Conservation (phyloP, 108 stramenopile species). For the Aurantiochytrium sp. region DNA sequence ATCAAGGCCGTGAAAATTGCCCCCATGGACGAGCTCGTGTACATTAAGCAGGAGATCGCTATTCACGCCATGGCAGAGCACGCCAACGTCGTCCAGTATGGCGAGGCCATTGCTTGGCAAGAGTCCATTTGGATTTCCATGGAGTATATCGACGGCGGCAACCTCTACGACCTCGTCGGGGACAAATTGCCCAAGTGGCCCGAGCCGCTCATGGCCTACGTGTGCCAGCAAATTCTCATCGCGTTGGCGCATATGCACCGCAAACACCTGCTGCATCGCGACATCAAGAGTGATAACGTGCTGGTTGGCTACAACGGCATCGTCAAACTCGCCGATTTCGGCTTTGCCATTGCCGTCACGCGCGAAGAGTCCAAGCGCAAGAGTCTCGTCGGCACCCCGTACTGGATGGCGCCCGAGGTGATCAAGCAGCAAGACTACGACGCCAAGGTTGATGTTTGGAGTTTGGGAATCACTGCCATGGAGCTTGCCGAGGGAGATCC, state of each 20-base stretch:
- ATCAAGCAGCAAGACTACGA: slow-evolving; percentile 55
- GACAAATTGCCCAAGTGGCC: slow-evolving; percentile 38
- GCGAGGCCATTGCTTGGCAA: background rate
- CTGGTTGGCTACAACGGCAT: background rate
- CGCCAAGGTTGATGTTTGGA: slow-evolving; percentile 61
- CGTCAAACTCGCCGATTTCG: slow-evolving; percentile 22
- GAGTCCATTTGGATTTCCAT: slow-evolving; percentile 22
- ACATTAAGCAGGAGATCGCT: slow-evolving; percentile 57
- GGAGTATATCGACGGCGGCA: slow-evolving; percentile 33
- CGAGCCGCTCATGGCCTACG: slow-evolving; percentile 54
- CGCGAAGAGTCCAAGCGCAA: slow-evolving; percentile 43
- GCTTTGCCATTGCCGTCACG: slow-evolving; percentile 35
- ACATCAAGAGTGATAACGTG: slow-evolving; percentile 41
- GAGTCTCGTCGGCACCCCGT: slow-evolving; percentile 56
- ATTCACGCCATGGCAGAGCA: slow-evolving; percentile 53
- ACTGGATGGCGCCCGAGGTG: slow-evolving; percentile 66
- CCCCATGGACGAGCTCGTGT: slow-evolving; percentile 44
- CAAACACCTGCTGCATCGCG: slow-evolving; percentile 45
- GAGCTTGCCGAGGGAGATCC: slow-evolving; percentile 66
- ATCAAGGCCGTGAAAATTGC: slow-evolving; percentile 51
- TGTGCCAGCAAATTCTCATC: slow-evolving; percentile 46
- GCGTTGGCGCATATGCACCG: slow-evolving; percentile 46
- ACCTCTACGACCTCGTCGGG: slow-evolving; percentile 44
- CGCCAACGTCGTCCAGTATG: slow-evolving; percentile 49
- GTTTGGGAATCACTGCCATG: slow-evolving; percentile 54